Evolutionary conservation across 2,329 filamentous ascomycete genomes (phyloP).

Genomic region (Biscogniauxia sp.): DNA sequence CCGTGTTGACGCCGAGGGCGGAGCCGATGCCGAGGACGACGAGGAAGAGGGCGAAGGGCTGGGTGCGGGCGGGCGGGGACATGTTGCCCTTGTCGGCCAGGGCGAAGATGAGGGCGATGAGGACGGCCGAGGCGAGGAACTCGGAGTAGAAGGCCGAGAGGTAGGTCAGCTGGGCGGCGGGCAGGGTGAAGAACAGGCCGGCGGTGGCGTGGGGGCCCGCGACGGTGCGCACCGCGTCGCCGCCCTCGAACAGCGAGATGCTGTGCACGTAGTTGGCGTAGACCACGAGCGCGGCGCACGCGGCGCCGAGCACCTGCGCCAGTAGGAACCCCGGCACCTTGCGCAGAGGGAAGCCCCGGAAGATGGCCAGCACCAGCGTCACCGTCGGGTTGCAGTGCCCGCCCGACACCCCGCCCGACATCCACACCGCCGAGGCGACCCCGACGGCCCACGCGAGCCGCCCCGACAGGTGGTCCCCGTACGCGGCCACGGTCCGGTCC

Average conservation of each 20-base stretch:
- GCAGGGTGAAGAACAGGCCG: conserved; percentile 8
- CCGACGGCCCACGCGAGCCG: conserved; percentile 5
- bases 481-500: not conserved
- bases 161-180: conserved; percentile 3
- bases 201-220: conserved; percentile 4
- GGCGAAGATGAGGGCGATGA: conserved; percentile 4
- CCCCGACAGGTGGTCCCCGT: conserved; percentile 1
- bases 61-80: not conserved
- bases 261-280: conserved; percentile 6
- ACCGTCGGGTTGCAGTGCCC: conserved; percentile 18
- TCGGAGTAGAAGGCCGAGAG: conserved; percentile 6
- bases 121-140: conserved; percentile 6
- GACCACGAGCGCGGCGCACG: conserved; percentile 11
- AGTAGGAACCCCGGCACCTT: conserved; percentile 14
- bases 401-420: conserved; percentile 18
- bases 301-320: conserved; percentile 15
- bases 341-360: conserved; percentile 15
- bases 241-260: conserved; percentile 10
- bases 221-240: conserved; percentile 1
- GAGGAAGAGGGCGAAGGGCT: conserved; percentile 7
- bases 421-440: conserved; percentile 7
- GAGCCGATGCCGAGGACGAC: conserved; percentile 7
- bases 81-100: conserved; percentile 6
- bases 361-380: conserved; percentile 14
- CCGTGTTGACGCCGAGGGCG: conserved; percentile 5